Base-by-base conservation (phyloP, 257 asterid species). In the Solanum tarijense region DNA sequence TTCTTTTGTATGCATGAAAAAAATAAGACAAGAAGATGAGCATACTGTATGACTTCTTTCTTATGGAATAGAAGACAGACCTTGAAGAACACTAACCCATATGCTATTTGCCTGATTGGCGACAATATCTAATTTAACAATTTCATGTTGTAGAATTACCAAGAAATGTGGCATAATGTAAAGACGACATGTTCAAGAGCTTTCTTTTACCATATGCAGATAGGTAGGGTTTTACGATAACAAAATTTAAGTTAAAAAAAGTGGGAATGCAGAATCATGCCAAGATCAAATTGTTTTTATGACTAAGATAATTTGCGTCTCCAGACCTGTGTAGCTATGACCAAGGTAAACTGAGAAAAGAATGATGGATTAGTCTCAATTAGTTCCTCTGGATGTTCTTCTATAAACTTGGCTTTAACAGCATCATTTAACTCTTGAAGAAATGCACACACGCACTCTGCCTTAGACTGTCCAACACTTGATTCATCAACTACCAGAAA, bases 341-440 rank as follows among this genome's bases (percentile, higher is more conserved):
- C 96, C 94, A 96, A 90, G 34, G 99, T 95, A 89, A 96, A 97
- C 83, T 97, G 98, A 21, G 96, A 92, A 92, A 97, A 97, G 94
- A 97, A 96, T 1, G 98, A 88, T 12, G 98, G 98, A 86, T 93
- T 96, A 34, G 95, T 93, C 65, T 94, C 96, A 58, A 97, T 96
- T 88, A 97, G 88, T 83, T 91, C 90, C 84, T 92, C 93, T 3
- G 99, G 98, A 88, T 92, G 86, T 89, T 96, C 99, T 88, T 97
- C 99, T 12, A 97, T 93, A 76, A 95, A 97, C 90, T 94, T 97
- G 25, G 98, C 98, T 90, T 97, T 95, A 79, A 96, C 99, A 3
- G 99, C 99, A 92, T 96, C 99, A 90, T 97, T 97, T 92, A 97
- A 90, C 93, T 96, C 99, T 92, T 96, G 96, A 60, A 97, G 98